These are phyloP conservation scores for Podospora pseudopauciseta DNA, from an alignment of 495 filamentous ascomycete species.

Conservation along the genomic window DNA sequence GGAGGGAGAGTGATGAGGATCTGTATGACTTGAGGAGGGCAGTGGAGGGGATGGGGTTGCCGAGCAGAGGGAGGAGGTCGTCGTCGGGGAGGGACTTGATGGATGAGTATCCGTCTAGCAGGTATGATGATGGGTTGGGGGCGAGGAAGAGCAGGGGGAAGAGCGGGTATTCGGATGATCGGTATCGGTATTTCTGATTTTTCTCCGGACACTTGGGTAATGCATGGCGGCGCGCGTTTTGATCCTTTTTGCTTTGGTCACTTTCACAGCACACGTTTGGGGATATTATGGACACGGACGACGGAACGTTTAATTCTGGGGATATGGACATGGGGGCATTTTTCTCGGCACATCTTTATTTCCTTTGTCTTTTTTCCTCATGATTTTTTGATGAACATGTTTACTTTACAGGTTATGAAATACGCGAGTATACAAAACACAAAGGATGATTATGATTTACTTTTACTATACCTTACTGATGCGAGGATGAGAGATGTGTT, in stretches of 20 bases:
- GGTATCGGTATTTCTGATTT: slow-evolving; percentile 10
- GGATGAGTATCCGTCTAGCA: background rate
- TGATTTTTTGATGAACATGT: background rate
- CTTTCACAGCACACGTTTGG: background rate
- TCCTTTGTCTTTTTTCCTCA: background rate
- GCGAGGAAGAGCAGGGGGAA: background rate
- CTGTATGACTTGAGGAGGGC: slow-evolving; percentile 26
- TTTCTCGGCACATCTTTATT: background rate
- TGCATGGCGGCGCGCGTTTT: background rate
- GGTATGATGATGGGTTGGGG: background rate
- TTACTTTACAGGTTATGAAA: background rate
- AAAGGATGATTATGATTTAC: background rate
- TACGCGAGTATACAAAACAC: background rate
- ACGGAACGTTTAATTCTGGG: background rate
- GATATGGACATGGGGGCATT: background rate
- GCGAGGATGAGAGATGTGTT: background rate
- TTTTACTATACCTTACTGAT: background rate
- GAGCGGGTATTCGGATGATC: background rate
- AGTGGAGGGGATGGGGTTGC: slow-evolving; percentile 27
- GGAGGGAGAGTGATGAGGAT: slow-evolving; percentile 16
- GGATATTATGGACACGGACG: background rate
- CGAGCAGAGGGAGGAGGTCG: slow-evolving; percentile 1
- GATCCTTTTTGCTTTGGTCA: background rate
- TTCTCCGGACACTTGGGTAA: background rate
- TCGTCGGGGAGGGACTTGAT: background rate